Percentiles rank a stretch among this genome's conserved stretches.
These are phyloP conservation scores for Blastobotrys terrestris DNA, from an alignment of 805 yeast species.

Conservation along the genomic window DNA sequence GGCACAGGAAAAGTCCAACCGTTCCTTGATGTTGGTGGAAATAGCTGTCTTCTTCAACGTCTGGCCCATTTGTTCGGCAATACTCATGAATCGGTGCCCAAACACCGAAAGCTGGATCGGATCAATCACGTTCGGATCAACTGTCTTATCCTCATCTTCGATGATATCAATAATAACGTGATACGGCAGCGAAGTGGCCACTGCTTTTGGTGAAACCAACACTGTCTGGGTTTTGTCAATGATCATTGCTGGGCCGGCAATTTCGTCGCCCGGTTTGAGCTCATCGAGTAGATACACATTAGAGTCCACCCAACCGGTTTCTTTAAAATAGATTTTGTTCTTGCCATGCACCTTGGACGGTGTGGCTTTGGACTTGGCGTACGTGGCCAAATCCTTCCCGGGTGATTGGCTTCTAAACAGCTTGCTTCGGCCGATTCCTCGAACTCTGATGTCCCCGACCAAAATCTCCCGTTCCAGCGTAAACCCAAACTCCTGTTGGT, in stretches of 20 bases:
- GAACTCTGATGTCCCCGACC: conserved; percentile 67
- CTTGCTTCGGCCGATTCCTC: conserved; percentile 62
- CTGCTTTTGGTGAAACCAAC: conserved; percentile 56
- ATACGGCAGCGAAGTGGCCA: conserved; percentile 50
- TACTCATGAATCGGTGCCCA: conserved; percentile 81
- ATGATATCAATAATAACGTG: conserved; percentile 49
- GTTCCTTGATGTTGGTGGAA: conserved; percentile 75
- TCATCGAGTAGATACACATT: conserved; percentile 52
- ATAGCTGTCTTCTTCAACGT: conserved; percentile 75
- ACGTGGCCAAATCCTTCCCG: conserved; percentile 45
- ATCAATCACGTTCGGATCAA: conserved; percentile 38
- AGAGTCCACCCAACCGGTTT: conserved; percentile 40
- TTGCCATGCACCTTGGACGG: conserved; percentile 11
- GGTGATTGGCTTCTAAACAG: conserved; percentile 38
- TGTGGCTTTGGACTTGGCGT: conserved; percentile 13
- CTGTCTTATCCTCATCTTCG: conserved; percentile 3
- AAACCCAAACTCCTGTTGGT: conserved; percentile 70
- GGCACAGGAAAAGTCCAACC: conserved; percentile 82
- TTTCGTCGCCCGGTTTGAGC: conserved; percentile 44
- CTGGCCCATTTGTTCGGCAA: conserved; percentile 86
- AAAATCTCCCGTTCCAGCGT: conserved; percentile 51
- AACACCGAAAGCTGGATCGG: conserved; percentile 72
- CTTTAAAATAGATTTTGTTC: conserved; percentile 52
- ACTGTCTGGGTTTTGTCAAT: conserved; percentile 81
- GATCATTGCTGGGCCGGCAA: conserved; percentile 69